These are phyloP conservation scores for Aeschynomene evenia DNA, from an alignment of 306 rosid genomes.

Conservation along the genomic window DNA sequence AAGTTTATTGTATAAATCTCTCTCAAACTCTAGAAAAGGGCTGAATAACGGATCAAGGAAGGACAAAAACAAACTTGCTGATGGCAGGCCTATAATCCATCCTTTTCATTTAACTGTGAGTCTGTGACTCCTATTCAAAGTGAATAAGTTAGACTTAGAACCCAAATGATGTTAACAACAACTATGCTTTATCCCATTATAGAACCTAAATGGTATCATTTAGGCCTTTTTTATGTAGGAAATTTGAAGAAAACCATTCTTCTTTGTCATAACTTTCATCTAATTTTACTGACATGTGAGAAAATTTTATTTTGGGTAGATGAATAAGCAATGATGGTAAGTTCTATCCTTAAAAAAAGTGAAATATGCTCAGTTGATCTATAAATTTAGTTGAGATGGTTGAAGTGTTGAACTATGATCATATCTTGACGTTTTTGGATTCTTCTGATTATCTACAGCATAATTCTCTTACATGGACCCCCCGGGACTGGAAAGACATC, in stretches of 20 bases:
- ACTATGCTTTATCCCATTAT: too few species aligned
- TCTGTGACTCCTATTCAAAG: not conserved
- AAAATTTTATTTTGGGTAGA: not conserved
- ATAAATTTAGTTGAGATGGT: conserved; percentile 3
- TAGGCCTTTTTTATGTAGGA: not conserved
- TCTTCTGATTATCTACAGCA: conserved; percentile 47
- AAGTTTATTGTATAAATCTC: not conserved
- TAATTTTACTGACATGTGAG: not conserved
- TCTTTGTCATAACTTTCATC: not conserved
- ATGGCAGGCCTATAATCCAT: conserved; percentile 13
- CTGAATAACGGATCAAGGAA: not conserved
- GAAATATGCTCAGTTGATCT: not conserved
- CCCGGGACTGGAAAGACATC: conserved; percentile 98
- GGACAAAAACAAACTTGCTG: not conserved
- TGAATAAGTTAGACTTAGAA: not conserved
- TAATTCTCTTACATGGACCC: conserved; percentile 91
- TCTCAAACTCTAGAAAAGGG: not conserved
- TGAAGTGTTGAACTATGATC: conserved; percentile 5
- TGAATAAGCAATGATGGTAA: not conserved
- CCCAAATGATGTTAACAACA: too few species aligned
- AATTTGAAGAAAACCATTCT: not conserved
- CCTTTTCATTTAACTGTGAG: not conserved
- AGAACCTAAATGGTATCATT: not conserved
- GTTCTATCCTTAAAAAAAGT: not conserved
- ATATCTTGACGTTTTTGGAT: conserved; percentile 22